A percentile compares a stretch with the other conserved stretches of the same genome.
Evolutionary conservation across 2,329 filamentous ascomycete genomes (phyloP).

Genomic region (Cordyceps pruinosa): DNA sequence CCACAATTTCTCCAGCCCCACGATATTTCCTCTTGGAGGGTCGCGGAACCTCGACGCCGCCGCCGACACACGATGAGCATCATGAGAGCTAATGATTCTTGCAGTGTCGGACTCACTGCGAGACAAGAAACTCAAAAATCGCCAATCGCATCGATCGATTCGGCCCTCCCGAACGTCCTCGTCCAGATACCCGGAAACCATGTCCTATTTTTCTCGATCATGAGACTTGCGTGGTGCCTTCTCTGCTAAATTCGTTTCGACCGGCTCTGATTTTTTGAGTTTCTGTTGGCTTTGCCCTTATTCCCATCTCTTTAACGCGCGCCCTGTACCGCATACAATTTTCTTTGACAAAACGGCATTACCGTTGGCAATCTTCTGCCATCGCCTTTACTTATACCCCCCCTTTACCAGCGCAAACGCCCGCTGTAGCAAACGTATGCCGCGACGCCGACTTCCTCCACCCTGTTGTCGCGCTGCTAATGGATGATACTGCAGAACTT

Average conservation of each 20-base stretch:
- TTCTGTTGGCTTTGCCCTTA: constrained; percentile 5
- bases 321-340: constrained; percentile 7
- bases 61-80: background rate
- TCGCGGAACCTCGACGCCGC: background rate
- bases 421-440: background rate
- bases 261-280: constrained; percentile 10
- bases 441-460: background rate
- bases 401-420: constrained; percentile 6
- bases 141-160: background rate
- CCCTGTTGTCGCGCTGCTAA: background rate
- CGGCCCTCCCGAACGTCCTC: background rate
- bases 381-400: background rate
- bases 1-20: constrained; percentile 11
- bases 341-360: background rate
- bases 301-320: constrained; percentile 7
- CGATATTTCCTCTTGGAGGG: constrained; percentile 8
- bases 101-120: background rate
- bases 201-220: constrained; percentile 11
- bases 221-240: constrained; percentile 12
- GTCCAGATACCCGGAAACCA: constrained; percentile 3
- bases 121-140: background rate
- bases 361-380: background rate
- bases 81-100: background rate
- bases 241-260: constrained; percentile 11
- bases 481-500: background rate